A percentile compares a stretch with the other conserved stretches of the same genome.
phyloP scores from a whole-genome alignment of 345 rosid species.

The Bretschneidera sinensis region DNA sequence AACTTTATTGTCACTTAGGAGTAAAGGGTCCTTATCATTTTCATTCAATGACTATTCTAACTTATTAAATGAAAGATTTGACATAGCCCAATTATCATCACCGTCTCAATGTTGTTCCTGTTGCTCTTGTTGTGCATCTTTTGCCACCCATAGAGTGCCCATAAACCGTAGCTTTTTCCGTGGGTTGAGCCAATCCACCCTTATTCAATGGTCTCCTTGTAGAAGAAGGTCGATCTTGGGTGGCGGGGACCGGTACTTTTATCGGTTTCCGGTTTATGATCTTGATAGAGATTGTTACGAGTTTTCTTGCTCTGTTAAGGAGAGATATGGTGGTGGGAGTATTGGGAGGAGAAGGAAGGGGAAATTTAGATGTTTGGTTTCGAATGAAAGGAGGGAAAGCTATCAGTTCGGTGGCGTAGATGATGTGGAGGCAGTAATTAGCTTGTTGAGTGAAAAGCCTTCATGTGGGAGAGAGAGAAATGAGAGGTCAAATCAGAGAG shows the following conservation, averaged over 20 bases:
- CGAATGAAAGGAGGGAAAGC: conserved; percentile 25
- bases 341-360: conserved; percentile 35
- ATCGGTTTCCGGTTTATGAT: conserved; percentile 35
- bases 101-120: conserved; percentile 24
- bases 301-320: conserved; percentile 34
- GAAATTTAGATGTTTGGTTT: conserved; percentile 31
- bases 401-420: conserved; percentile 32
- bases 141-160: conserved; percentile 30
- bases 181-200: conserved; percentile 68
- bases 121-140: conserved; percentile 33
- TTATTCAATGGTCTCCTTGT: conserved; percentile 59
- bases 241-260: conserved; percentile 20
- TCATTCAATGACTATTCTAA: conserved; percentile 47
- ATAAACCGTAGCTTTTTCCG: conserved; percentile 39
- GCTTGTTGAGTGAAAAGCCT: conserved; percentile 67
- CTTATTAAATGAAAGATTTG: conserved; percentile 43
- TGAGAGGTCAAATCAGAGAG: conserved; percentile 30
- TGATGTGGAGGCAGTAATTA: conserved; percentile 68
- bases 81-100: conserved; percentile 22
- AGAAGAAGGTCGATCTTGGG: conserved; percentile 51
- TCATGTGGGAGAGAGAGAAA: conserved; percentile 27
- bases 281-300: conserved; percentile 32
- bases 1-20: conserved; percentile 34
- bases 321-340: conserved; percentile 22
- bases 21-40: conserved; percentile 41